Conservation (phyloP, 805 yeast genomes). For the Maudiozyma bulderi region DNA sequence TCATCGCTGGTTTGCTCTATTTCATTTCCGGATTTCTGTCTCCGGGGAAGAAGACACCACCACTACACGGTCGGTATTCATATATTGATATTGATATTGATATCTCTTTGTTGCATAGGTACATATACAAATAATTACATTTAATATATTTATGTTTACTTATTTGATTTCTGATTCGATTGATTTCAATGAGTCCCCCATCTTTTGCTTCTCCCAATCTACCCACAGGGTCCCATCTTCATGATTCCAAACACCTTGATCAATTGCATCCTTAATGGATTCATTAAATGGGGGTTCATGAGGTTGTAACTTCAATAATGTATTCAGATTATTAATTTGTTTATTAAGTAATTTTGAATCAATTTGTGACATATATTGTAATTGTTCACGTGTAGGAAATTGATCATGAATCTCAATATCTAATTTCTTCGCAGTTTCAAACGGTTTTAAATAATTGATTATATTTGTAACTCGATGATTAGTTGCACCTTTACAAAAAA, state of each 20-base stretch:
- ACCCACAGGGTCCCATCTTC: slow-evolving; percentile 20
- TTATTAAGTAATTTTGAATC: slow-evolving; percentile 7
- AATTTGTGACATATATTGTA: slow-evolving; percentile 18
- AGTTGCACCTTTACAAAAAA: slow-evolving; percentile 30
- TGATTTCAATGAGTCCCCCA: slow-evolving; percentile 17
- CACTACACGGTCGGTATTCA: no score
- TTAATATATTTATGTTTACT: neutral
- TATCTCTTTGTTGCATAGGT: no score
- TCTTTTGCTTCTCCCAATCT: slow-evolving; percentile 27
- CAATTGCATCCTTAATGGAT: slow-evolving; percentile 13
- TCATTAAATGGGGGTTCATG: slow-evolving; percentile 16
- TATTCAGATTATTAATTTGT: slow-evolving; percentile 15
- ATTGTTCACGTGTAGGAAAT: slow-evolving; percentile 26
- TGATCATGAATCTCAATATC: slow-evolving; percentile 16
- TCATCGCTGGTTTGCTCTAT: neutral
- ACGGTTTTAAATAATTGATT: slow-evolving; percentile 4
- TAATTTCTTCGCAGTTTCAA: slow-evolving; percentile 7
- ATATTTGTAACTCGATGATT: slow-evolving; percentile 1
- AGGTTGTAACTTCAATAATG: slow-evolving; percentile 8
- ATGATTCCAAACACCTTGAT: slow-evolving; percentile 18
- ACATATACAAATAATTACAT: neutral
- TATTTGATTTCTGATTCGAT: neutral
- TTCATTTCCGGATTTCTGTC: no score
- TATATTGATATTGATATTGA: no score
- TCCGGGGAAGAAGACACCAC: no score